Conservation (phyloP, 1,284 basidiomycete genomes). For the Trametes polyzona region DNA sequence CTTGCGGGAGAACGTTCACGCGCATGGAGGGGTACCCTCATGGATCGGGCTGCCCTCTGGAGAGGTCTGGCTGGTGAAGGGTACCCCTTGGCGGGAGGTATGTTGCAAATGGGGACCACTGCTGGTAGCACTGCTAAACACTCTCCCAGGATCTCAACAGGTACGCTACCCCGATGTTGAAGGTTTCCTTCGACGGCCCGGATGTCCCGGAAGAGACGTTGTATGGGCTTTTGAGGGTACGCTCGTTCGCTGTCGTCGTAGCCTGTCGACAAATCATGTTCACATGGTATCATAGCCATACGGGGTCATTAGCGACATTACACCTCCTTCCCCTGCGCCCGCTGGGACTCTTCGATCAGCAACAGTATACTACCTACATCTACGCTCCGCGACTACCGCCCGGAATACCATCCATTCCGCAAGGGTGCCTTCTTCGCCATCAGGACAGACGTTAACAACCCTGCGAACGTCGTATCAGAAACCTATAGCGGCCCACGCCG, state of each 20-base stretch:
- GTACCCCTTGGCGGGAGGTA: conserved; percentile 85
- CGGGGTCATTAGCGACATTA: conserved; percentile 77
- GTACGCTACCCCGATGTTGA: conserved; percentile 74
- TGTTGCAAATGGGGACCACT: conserved; percentile 20
- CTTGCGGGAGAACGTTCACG: conserved; percentile 44
- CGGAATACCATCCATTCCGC: conserved; percentile 87
- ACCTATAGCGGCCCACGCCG: conserved; percentile 76
- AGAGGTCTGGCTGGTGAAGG: conserved; percentile 80
- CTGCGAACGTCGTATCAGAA: conserved; percentile 73
- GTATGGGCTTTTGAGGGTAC: conserved; percentile 70
- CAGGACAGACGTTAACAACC: conserved; percentile 48
- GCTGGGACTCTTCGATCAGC: conserved; percentile 72
- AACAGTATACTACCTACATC: conserved; percentile 61
- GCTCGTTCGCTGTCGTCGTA: background rate
- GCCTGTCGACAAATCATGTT: background rate
- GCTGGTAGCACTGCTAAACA: background rate
- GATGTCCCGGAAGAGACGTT: conserved; percentile 81
- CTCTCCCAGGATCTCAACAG: conserved; percentile 77
- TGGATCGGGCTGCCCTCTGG: conserved; percentile 62
- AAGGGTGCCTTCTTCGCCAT: conserved; percentile 39
- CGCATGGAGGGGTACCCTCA: conserved; percentile 63
- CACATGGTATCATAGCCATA: conserved; percentile 61
- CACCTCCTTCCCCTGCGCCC: conserved; percentile 63
- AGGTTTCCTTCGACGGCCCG: conserved; percentile 85
- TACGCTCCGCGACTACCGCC: conserved; percentile 79